Conservation (phyloP, 495 filamentous ascomycete genomes). For the Beverwykella pulmonaria region DNA sequence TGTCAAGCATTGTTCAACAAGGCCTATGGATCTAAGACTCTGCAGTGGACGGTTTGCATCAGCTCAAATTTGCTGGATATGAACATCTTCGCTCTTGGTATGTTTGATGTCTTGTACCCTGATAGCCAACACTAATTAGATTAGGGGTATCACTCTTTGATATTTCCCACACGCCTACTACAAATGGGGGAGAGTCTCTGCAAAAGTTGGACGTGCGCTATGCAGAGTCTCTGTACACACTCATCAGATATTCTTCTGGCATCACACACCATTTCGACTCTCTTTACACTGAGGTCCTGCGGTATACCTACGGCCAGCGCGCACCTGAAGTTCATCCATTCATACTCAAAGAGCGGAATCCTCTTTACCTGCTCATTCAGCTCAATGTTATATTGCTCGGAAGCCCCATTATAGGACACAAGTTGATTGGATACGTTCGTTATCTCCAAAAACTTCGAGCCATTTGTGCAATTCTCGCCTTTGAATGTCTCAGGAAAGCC, state of each 20-base stretch:
- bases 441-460: conserved; percentile 12
- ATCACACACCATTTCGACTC: conserved; percentile 8
- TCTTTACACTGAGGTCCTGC: conserved; percentile 10
- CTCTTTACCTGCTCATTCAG: conserved; percentile 12
- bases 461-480: conserved; percentile 7
- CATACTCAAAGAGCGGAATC: conserved; percentile 16
- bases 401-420: conserved; percentile 8
- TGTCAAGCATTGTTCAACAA: conserved; percentile 11
- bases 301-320: conserved; percentile 6
- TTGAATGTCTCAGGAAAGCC: conserved; percentile 13
- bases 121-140: conserved; percentile 3
- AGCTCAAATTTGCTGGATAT: conserved; percentile 18
- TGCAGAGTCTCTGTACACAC: not conserved
- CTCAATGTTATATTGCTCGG: conserved; percentile 17
- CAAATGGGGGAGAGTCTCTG: not conserved
- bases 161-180: not conserved
- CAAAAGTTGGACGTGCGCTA: not conserved
- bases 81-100: conserved; percentile 24
- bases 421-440: conserved; percentile 5
- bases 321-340: conserved; percentile 14
- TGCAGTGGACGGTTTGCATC: conserved; percentile 21
- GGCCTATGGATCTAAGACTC: conserved; percentile 14
- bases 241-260: not conserved
- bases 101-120: not conserved
- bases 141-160: conserved; percentile 11